A percentile compares a stretch with the other conserved stretches of the same genome.
These are phyloP conservation scores for Penicillium sumatraense DNA, from an alignment of 2,329 filamentous ascomycete species.

Conservation along the genomic window DNA sequence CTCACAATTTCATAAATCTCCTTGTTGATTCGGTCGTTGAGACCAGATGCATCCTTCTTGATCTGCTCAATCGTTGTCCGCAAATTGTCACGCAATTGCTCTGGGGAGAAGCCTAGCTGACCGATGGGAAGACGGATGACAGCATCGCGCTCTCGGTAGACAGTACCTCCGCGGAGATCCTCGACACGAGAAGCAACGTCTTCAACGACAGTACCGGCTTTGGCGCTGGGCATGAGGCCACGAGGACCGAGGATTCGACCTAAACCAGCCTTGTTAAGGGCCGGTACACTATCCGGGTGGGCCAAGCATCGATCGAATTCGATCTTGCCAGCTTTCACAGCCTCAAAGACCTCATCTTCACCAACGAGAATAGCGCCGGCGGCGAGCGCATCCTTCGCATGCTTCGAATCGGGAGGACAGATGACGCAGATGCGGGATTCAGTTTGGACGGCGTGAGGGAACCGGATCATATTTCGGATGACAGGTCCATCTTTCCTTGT, in stretches of 20 bases:
- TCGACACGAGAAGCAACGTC: slow-evolving; percentile 76
- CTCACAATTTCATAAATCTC: slow-evolving; percentile 72
- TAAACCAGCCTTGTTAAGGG: slow-evolving; percentile 79
- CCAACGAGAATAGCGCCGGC: slow-evolving; percentile 84
- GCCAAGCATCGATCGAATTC: slow-evolving; percentile 90
- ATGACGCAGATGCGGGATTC: slow-evolving; percentile 90
- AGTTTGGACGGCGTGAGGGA: slow-evolving; percentile 88
- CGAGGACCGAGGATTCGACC: slow-evolving; percentile 83
- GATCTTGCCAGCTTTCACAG: slow-evolving; percentile 75
- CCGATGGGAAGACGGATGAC: slow-evolving; percentile 89
- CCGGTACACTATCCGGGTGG: slow-evolving; percentile 76
- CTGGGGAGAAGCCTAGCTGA: slow-evolving; percentile 84
- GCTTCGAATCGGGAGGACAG: slow-evolving; percentile 77
- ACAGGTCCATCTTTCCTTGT: slow-evolving; percentile 85
- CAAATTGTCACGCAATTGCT: slow-evolving; percentile 84
- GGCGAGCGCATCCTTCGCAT: slow-evolving; percentile 72
- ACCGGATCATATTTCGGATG: slow-evolving; percentile 81
- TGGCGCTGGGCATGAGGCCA: slow-evolving; percentile 89
- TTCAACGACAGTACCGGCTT: slow-evolving; percentile 85
- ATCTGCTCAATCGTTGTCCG: slow-evolving; percentile 74
- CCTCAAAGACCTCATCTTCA: slow-evolving; percentile 82
- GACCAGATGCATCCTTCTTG: slow-evolving; percentile 73
- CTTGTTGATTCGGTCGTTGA: slow-evolving; percentile 71
- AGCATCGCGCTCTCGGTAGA: slow-evolving; percentile 84
- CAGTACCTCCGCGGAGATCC: slow-evolving; percentile 80